These are phyloP conservation scores for Rhodotorula graminis DNA, from an alignment of 768 basidiomycete species.

Conservation along the genomic window DNA sequence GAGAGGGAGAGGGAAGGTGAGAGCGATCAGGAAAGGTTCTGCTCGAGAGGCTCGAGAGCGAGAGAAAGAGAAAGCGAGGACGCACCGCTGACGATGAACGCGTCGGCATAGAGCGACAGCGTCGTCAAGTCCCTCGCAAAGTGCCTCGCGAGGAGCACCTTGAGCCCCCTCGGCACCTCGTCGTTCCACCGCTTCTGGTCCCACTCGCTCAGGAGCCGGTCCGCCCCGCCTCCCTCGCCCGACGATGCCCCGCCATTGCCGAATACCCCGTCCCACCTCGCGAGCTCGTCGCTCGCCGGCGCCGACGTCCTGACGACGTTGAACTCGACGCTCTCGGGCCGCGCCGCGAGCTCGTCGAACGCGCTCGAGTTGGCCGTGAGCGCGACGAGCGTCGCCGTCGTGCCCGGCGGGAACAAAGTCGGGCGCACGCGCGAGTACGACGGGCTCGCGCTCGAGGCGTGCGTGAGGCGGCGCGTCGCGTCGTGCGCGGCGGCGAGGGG, in stretches of 20 bases:
- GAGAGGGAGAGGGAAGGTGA: too few relatives aligned
- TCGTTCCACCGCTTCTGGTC: slow-evolving; percentile 18
- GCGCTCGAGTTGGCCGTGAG: slow-evolving; percentile 12
- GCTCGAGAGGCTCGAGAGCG: neutral
- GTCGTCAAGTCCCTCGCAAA: slow-evolving; percentile 31
- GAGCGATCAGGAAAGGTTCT: too few relatives aligned
- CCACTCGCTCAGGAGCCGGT: slow-evolving; percentile 13
- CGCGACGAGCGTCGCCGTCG: slow-evolving; percentile 24
- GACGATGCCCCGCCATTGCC: slow-evolving; percentile 1
- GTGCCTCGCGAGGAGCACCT: slow-evolving; percentile 20
- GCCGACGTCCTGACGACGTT: slow-evolving; percentile 8
- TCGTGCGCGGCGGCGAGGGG: slow-evolving; percentile 9
- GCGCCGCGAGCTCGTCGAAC: neutral
- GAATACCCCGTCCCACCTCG: slow-evolving; percentile 18
- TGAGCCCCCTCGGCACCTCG: slow-evolving; percentile 13
- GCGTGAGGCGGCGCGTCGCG: slow-evolving; percentile 20
- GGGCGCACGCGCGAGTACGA: slow-evolving; percentile 32
- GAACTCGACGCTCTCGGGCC: neutral
- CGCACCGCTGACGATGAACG: slow-evolving; percentile 36
- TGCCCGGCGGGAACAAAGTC: slow-evolving; percentile 19
- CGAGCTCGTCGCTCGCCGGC: neutral
- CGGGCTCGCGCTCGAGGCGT: slow-evolving; percentile 14
- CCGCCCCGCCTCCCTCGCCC: neutral
- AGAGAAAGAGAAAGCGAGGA: neutral
- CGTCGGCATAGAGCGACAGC: slow-evolving; percentile 23